These are phyloP conservation scores for Talaromyces atroroseus DNA, from an alignment of 2,329 filamentous ascomycete species.

Conservation along the genomic window DNA sequence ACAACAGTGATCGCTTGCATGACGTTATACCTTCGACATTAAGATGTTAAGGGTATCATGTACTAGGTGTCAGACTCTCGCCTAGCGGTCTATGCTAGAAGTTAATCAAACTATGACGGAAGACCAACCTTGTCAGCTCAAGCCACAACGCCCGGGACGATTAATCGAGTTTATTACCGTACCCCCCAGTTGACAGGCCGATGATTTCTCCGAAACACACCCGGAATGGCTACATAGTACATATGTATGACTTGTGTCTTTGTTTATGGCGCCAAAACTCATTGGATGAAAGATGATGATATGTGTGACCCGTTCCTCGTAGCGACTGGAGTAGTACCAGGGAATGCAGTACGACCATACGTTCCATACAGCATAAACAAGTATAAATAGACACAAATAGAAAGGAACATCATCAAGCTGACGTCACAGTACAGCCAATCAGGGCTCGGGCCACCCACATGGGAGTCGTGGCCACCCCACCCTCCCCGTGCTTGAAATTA, in stretches of 20 bases:
- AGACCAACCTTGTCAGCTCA: not conserved
- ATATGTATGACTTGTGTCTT: not conserved
- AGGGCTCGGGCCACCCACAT: not conserved
- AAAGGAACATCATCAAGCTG: not conserved
- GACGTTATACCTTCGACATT: not conserved
- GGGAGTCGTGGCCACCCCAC: not conserved
- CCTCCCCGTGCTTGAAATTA: not conserved
- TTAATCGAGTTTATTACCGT: not conserved
- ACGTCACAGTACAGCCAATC: conserved; percentile 3
- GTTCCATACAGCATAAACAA: not conserved
- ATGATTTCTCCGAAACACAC: not conserved
- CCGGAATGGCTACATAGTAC: not conserved
- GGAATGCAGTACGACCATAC: not conserved
- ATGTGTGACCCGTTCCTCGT: not conserved
- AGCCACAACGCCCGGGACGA: not conserved
- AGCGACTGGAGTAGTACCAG: not conserved
- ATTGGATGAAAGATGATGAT: not conserved
- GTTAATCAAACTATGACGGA: not conserved
- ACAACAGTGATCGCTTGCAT: not conserved
- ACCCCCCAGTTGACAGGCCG: not conserved
- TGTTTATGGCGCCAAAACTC: not conserved
- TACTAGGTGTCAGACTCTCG: not conserved
- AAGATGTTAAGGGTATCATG: not conserved
- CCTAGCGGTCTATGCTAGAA: not conserved
- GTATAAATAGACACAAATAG: not conserved